Percentiles rank a stretch among this genome's conserved stretches.
These are phyloP conservation scores for Cetradonia linearis DNA, from an alignment of 495 filamentous ascomycete genomes.

Conservation along the genomic window DNA sequence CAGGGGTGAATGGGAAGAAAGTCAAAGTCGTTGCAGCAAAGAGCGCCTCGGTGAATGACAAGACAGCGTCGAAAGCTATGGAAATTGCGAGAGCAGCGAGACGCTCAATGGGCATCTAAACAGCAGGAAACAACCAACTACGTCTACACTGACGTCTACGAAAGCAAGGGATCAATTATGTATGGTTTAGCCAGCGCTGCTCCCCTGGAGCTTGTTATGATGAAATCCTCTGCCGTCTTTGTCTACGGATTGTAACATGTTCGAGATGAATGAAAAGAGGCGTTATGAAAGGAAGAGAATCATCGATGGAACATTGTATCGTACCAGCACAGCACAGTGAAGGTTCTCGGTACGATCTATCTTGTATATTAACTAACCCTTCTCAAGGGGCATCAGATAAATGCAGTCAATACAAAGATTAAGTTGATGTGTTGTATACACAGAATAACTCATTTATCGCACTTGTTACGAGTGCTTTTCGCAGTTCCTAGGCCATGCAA, in stretches of 20 bases:
- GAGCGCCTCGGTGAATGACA: conserved; percentile 1
- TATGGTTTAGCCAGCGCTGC: background rate
- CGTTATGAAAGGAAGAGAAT: no score
- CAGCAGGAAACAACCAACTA: background rate
- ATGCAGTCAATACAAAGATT: background rate
- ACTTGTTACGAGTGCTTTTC: background rate
- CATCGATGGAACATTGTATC: background rate
- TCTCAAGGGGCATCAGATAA: background rate
- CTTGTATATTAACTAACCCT: background rate
- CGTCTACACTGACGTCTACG: background rate
- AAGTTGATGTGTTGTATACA: background rate
- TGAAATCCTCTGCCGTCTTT: background rate
- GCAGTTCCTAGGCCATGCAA: background rate
- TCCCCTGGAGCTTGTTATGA: background rate
- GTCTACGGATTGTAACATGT: background rate
- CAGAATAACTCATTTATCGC: background rate
- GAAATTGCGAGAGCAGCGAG: conserved; percentile 3
- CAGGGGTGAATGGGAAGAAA: conserved; percentile 18
- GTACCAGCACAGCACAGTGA: background rate
- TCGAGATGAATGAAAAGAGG: background rate
- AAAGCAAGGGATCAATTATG: background rate
- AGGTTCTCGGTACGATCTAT: background rate
- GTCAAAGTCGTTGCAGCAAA: conserved; percentile 18
- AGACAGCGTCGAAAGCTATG: conserved; percentile 2
- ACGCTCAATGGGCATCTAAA: background rate